Evolutionary conservation across 306 rosid genomes (phyloP), one percentile per base, ranked within the genome.

Genomic region (Cotoneaster glaucophyllus): DNA sequence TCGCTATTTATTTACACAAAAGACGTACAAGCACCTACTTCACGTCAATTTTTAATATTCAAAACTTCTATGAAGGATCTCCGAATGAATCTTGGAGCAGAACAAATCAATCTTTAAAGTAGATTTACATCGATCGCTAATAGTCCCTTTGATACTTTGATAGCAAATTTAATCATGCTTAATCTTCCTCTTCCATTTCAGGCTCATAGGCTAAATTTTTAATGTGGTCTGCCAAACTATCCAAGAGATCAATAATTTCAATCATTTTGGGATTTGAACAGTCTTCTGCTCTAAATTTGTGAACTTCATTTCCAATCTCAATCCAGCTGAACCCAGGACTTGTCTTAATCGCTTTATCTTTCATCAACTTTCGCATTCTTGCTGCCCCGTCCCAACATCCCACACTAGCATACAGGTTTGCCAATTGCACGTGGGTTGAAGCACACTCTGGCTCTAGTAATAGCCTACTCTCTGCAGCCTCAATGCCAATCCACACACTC

Each of bases 321-420:
- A 90, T 81, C 96, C 98, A 94, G 77, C 98, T 90, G 69, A 67
- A 85, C 48, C 97, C 97, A 6, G 93, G 87, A 82, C 81, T 86
- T 0, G 89, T 86, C 24, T 85, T 94, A 72, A 91, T 80, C 44
- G 90, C 95, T 72, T 32, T 86, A 62, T 90, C 89, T 83, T 91
- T 94, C 96, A 94, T 88, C 79, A 78, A 45, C 76, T 85, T 86
- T 45, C 97, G 82, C 65, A 87, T 87, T 22, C 64, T 74, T 2
- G 92, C 93, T 0, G 82, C 93, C 39, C 80, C 74, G 72, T 86
- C 84, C 96, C 89, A 87, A 76, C 87, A 68, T 48, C 93, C 96
- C 34, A 86, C 74, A 44, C 91, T 82, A 25, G 97, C 97, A 75
- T 88, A 90, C 78, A 94, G 84, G 75, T 91, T 87, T 14, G 93